Percentiles rank a stretch among this genome's conserved stretches.
Conservation (phyloP, 192 early-diverging fungal species). For the Backusella parvicylindrica region DNA sequence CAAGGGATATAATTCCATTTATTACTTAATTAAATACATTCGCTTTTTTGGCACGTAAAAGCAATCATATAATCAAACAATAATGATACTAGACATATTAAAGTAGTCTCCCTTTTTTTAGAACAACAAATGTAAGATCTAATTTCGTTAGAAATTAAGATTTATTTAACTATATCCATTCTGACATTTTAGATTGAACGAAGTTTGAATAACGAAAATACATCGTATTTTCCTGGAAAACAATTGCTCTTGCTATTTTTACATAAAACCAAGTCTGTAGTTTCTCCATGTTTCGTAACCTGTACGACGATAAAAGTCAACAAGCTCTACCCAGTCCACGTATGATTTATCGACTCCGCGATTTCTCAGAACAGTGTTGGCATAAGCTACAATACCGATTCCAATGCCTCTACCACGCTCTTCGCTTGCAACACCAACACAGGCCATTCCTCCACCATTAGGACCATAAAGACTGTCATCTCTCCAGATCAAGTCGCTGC, state of each 20-base stretch:
- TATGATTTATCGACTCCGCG: slow-evolving; percentile 32
- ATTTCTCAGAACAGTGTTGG: slow-evolving; percentile 26
- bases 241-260: not conserved
- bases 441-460: slow-evolving; percentile 37
- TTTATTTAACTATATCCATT: not conserved
- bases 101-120: not conserved
- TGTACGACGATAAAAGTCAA: slow-evolving; percentile 27
- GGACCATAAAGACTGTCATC: slow-evolving; percentile 21
- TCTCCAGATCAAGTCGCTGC: slow-evolving; percentile 30
- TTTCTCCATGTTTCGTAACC: slow-evolving; percentile 28
- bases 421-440: slow-evolving; percentile 34
- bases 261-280: slow-evolving; percentile 3
- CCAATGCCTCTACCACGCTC: slow-evolving; percentile 36
- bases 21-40: no score
- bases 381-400: slow-evolving; percentile 32
- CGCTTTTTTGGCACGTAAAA: no score
- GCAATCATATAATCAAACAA: not conserved
- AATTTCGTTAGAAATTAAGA: not conserved
- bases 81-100: not conserved
- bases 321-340: slow-evolving; percentile 37
- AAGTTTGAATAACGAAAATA: not conserved
- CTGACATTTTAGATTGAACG: no score
- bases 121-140: not conserved
- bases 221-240: not conserved
- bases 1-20: no score